Evolutionary conservation across 192 early-diverging fungal species (phyloP).

Genomic region (Haplosporangium gracile): DNA sequence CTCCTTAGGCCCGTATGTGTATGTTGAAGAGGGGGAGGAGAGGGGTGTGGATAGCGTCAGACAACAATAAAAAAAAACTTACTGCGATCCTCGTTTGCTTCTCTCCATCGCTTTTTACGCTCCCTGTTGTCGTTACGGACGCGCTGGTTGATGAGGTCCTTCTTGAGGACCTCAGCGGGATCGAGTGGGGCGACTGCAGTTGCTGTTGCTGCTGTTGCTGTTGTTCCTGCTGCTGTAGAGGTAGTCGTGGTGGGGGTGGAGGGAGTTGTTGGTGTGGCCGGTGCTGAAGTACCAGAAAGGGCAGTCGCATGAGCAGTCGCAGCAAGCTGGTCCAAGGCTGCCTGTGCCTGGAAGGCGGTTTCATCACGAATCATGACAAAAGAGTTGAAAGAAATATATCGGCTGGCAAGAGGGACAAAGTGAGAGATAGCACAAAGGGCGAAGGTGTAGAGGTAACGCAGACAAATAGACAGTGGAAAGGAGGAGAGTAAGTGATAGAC

Average conservation of each 20-base stretch:
- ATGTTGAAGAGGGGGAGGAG: too few species aligned
- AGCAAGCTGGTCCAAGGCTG: constrained; percentile 15
- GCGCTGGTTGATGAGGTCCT: constrained; percentile 56
- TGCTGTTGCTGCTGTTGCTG: constrained; percentile 17
- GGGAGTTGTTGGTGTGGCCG: neutral
- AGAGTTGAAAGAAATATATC: neutral
- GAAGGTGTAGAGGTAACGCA: neutral
- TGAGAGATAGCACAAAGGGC: neutral
- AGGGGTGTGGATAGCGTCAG: neutral
- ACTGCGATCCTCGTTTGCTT: constrained; percentile 68
- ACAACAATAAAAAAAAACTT: constrained; percentile 29
- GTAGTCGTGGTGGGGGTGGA: neutral
- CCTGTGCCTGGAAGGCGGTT: constrained; percentile 31
- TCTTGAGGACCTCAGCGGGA: constrained; percentile 52
- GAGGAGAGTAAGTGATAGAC: neutral
- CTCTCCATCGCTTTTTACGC: constrained; percentile 66
- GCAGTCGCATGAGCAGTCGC: constrained; percentile 24
- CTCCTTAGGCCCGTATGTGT: too few species aligned
- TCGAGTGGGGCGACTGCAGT: constrained; percentile 17
- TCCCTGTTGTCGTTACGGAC: constrained; percentile 66
- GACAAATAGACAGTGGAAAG: neutral
- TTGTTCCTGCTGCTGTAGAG: neutral
- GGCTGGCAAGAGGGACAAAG: neutral
- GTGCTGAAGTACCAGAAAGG: constrained; percentile 12
- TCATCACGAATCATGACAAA: constrained; percentile 46